Conservation (phyloP, 176 grass and related monocot species). For the Oryza meridionalis region DNA sequence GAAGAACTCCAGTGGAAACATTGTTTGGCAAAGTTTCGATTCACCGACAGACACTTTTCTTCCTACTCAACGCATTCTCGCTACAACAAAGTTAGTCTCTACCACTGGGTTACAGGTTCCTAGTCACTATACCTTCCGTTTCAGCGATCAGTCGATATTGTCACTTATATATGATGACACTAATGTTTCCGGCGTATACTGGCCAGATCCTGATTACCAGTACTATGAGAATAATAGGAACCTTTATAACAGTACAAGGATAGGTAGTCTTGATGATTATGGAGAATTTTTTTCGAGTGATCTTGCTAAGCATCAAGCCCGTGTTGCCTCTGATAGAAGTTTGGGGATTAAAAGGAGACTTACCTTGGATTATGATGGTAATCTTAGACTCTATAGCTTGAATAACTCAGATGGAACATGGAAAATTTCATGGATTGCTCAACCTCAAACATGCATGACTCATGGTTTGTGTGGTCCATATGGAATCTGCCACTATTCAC, state of each 20-base stretch:
- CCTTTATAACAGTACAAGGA: not conserved
- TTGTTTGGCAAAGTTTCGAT: constrained; percentile 50
- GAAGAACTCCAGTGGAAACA: constrained; percentile 27
- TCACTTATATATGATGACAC: constrained; percentile 48
- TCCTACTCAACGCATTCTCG: constrained; percentile 14
- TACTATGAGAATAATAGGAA: constrained; percentile 51
- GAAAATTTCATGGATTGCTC: constrained; percentile 25
- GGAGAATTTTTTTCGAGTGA: not conserved
- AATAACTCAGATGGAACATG: not conserved
- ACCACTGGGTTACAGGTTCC: constrained; percentile 22
- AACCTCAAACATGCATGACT: constrained; percentile 53
- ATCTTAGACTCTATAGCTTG: not conserved
- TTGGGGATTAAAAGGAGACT: not conserved
- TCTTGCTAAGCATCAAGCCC: not conserved
- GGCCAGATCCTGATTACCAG: constrained; percentile 53
- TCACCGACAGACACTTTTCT: constrained; percentile 50
- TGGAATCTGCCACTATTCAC: constrained; percentile 44
- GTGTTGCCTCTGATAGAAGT: not conserved
- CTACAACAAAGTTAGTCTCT: constrained; percentile 35
- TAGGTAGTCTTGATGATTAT: not conserved
- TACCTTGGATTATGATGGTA: not conserved
- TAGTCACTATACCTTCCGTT: constrained; percentile 45
- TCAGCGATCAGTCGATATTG: constrained; percentile 43
- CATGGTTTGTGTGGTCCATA: constrained; percentile 53
- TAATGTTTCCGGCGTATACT: constrained; percentile 48